A percentile compares a stretch with the other conserved stretches of the same genome.
phyloP scores from a whole-genome alignment of 2,329 filamentous ascomycete species.

The Xylariomycetidae sp. region DNA sequence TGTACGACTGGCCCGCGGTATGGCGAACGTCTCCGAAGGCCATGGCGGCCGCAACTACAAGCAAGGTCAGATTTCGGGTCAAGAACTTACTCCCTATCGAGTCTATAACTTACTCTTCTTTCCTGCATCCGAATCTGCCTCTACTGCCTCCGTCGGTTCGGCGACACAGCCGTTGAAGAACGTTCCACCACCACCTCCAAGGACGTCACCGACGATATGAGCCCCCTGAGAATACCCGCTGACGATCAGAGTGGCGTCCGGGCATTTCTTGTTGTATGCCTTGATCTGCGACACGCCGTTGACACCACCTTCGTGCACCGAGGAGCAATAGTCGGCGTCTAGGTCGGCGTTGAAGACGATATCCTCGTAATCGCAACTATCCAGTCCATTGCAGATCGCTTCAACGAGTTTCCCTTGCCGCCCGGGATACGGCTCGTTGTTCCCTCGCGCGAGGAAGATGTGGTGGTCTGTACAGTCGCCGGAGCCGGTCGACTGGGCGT shows the following conservation, averaged over 20 bases:
- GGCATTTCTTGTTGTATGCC: conserved; percentile 33
- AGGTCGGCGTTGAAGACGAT: conserved; percentile 10
- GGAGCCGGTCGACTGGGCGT: neutral
- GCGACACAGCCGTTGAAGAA: conserved; percentile 28
- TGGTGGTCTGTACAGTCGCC: conserved; percentile 4
- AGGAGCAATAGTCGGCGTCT: conserved; percentile 15
- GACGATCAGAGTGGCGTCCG: conserved; percentile 33
- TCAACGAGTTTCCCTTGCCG: conserved; percentile 25
- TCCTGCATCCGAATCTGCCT: conserved; percentile 21
- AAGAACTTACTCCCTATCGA: neutral
- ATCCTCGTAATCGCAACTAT: conserved; percentile 23
- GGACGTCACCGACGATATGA: conserved; percentile 31
- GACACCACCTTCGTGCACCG: conserved; percentile 29
- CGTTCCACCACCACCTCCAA: conserved; percentile 28
- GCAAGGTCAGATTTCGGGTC: too few relatives aligned
- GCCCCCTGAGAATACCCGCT: conserved; percentile 37
- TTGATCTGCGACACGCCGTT: conserved; percentile 32
- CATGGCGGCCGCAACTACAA: conserved; percentile 28
- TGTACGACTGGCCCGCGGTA: conserved; percentile 29
- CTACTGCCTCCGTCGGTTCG: conserved; percentile 18
- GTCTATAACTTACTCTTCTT: conserved; percentile 26
- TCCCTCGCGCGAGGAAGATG: conserved; percentile 23
- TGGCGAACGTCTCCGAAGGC: conserved; percentile 30
- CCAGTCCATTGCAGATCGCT: conserved; percentile 24
- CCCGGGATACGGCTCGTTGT: conserved; percentile 30